Evolutionary conservation across 257 asterid genomes (phyloP), one percentile per base, ranked within the genome.

Genomic region (Nicotiana knightiana): DNA sequence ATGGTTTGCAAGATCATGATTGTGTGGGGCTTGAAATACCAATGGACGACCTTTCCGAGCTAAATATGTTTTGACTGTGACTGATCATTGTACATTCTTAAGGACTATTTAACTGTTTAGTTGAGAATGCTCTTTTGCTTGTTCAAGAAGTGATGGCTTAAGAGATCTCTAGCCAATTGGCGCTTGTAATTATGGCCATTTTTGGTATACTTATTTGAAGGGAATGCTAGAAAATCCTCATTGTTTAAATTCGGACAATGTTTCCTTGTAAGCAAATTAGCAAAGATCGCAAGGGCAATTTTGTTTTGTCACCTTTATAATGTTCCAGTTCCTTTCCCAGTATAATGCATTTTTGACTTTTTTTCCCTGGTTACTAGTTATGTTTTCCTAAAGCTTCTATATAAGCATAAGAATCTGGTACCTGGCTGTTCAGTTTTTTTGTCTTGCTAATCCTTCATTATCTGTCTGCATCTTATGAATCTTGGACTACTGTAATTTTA

Each of bases 1-100:
- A 96, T 67, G 90, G 91, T 24, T 32, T 89, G 58, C 92, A 85
- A 82, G 99, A 92, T 71, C 89, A 90, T 46, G 97, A 92, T 79
- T 76, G 88, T 28, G 83, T 85, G 58, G 99, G 98, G 55, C 98
- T 96, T 4, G 91, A 86, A 81, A 94, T 94, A 76, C 99, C 99
- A 1, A 94, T 90, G 95, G 99, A 96, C 62, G 97, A 96, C 86
- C 93, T 96, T 77, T 82, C 97, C 0, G 93, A 93, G 30, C 82
- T 96, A 81, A 83, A 90, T 81, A 91, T 92, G 92, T 94, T 94
- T 84, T 94, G 88, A 91, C 84, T 67, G n/a, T 53, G 48, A 55
- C 82, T 61, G 81, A 67, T 80, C 80, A 77, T 81, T 95, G 97
- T 92, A 92, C 92, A 90, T 85, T 92, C 86, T 86, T 86, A 84